A percentile compares a stretch with the other conserved stretches of the same genome.
These are phyloP conservation scores for Talaromyces sp. DNA, from an alignment of 2,329 filamentous ascomycete species.

Conservation along the genomic window DNA sequence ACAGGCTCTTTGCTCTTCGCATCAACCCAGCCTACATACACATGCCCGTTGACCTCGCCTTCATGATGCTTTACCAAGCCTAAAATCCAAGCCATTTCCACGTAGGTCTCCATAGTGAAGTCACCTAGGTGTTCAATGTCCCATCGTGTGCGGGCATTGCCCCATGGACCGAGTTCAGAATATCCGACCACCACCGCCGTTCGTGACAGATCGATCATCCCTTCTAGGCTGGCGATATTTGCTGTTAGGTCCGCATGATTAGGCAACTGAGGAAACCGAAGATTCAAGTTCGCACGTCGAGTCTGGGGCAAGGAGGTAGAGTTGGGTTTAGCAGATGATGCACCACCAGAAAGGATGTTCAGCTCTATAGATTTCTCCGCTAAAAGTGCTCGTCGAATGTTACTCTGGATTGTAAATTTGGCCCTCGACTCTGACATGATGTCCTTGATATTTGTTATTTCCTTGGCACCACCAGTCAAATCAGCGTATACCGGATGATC, in stretches of 20 bases:
- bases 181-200: slow-evolving; percentile 97
- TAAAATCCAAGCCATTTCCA: slow-evolving; percentile 99
- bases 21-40: slow-evolving; percentile 95
- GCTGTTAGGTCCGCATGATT: slow-evolving; percentile 86
- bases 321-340: slow-evolving; percentile 48
- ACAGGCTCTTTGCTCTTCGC: slow-evolving; percentile 90
- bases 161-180: slow-evolving; percentile 86
- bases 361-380: slow-evolving; percentile 96
- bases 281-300: slow-evolving; percentile 96
- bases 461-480: slow-evolving; percentile 94
- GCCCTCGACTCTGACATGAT: slow-evolving; percentile 90
- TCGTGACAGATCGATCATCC: slow-evolving; percentile 98
- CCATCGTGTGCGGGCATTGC: slow-evolving; percentile 96
- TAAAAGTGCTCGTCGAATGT: slow-evolving; percentile 86
- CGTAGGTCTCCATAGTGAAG: slow-evolving; percentile 94
- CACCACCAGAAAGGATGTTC: slow-evolving; percentile 91
- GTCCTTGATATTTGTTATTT: slow-evolving; percentile 91
- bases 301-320: slow-evolving; percentile 89
- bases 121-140: slow-evolving; percentile 97
- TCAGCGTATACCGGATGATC: slow-evolving; percentile 93
- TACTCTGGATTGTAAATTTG: slow-evolving; percentile 90
- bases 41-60: slow-evolving; percentile 88
- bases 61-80: slow-evolving; percentile 99
- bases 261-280: slow-evolving; percentile 84
- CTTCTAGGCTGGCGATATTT: slow-evolving; percentile 84